Evolutionary conservation across 306 rosid species (phyloP).

Genomic region (Lablab purpureus): DNA sequence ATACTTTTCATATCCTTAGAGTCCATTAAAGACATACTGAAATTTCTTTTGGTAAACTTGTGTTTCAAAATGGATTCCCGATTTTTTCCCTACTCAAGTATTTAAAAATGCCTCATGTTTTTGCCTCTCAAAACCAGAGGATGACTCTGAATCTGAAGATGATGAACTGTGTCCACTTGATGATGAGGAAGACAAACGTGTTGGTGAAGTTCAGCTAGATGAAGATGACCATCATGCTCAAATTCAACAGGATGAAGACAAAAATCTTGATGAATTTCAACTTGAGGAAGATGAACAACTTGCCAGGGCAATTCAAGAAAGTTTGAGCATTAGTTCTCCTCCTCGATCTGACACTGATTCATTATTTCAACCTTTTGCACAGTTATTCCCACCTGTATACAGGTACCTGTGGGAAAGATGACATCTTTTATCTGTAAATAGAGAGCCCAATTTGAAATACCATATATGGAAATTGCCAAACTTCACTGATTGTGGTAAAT

Average conservation of each 20-base stretch:
- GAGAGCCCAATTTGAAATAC: constrained; percentile 18
- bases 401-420: constrained; percentile 63
- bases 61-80: constrained; percentile 8
- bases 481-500: constrained; percentile 11
- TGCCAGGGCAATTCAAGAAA: constrained; percentile 94
- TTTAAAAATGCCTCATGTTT: constrained; percentile 43
- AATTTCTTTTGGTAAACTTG: constrained; percentile 32
- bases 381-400: constrained; percentile 64
- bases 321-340: constrained; percentile 68
- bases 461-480: constrained; percentile 10
- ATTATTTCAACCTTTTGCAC: constrained; percentile 63
- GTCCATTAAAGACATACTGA: constrained; percentile 30
- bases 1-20: constrained; percentile 23
- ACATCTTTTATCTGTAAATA: constrained; percentile 26
- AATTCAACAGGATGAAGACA: constrained; percentile 60
- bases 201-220: constrained; percentile 55
- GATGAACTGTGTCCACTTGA: constrained; percentile 53
- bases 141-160: constrained; percentile 66
- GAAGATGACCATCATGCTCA: constrained; percentile 63
- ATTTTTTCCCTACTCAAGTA: background rate
- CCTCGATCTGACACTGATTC: constrained; percentile 62
- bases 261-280: constrained; percentile 61
- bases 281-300: constrained; percentile 94
- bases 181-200: constrained; percentile 65
- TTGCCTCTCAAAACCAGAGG: constrained; percentile 56